Evolutionary conservation across 2,329 filamentous ascomycete species (phyloP).

Genomic region (Aspergillus luchuensis): DNA sequence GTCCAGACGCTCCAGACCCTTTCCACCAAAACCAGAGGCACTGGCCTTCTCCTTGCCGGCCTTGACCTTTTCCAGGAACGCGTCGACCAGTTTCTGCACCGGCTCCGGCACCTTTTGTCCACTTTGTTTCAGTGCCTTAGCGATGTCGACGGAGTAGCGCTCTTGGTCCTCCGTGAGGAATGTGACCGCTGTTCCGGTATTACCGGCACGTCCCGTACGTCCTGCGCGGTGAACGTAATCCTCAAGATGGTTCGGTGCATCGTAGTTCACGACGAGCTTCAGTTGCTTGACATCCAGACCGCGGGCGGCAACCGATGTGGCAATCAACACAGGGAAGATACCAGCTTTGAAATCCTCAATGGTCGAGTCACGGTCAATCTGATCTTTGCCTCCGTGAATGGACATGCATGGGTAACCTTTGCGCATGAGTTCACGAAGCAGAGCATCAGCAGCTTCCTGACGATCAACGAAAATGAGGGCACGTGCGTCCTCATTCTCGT

Average conservation of each 20-base stretch:
- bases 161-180: slow-evolving; percentile 92
- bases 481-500: slow-evolving; percentile 84
- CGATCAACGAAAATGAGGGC: slow-evolving; percentile 89
- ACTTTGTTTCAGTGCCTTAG: slow-evolving; percentile 90
- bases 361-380: slow-evolving; percentile 87
- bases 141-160: slow-evolving; percentile 83
- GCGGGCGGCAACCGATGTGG: slow-evolving; percentile 92
- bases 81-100: slow-evolving; percentile 61
- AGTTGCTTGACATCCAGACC: slow-evolving; percentile 95
- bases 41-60: slow-evolving; percentile 83
- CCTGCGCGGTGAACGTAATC: slow-evolving; percentile 96
- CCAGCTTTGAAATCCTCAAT: slow-evolving; percentile 94
- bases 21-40: slow-evolving; percentile 88
- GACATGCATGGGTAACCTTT: slow-evolving; percentile 91
- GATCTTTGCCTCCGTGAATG: slow-evolving; percentile 91
- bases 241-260: slow-evolving; percentile 90
- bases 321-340: slow-evolving; percentile 84
- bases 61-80: slow-evolving; percentile 88
- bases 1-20: slow-evolving; percentile 88
- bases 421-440: slow-evolving; percentile 74
- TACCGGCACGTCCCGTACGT: slow-evolving; percentile 90
- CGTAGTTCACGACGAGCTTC: slow-evolving; percentile 94
- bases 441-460: slow-evolving; percentile 83
- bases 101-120: slow-evolving; percentile 77
- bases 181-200: slow-evolving; percentile 91